A percentile compares a stretch with the other conserved stretches of the same genome.
Conservation (phyloP, 2,329 filamentous ascomycete genomes). For the Sporothrix curviconia region DNA sequence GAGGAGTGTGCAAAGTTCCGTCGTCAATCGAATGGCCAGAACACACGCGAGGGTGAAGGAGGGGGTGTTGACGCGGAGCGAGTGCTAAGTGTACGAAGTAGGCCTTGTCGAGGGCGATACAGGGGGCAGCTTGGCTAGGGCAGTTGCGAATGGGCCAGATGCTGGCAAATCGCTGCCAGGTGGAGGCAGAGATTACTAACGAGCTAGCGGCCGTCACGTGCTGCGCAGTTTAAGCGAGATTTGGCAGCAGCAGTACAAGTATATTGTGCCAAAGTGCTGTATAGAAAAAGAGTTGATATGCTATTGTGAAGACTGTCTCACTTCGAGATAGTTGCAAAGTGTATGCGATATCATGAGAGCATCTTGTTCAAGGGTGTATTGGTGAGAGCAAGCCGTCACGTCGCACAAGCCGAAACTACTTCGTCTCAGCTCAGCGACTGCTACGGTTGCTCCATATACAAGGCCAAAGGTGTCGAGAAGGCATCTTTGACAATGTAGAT, state of each 20-base stretch:
- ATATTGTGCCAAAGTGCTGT: no score
- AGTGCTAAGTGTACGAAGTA: no score
- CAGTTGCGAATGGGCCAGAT: constrained; percentile 1
- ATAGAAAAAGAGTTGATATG: background rate
- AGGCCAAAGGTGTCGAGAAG: no score
- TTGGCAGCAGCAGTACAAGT: no score
- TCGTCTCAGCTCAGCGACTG: background rate
- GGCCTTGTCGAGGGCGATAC: no score
- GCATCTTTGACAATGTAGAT: no score
- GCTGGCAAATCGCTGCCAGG: constrained; percentile 2
- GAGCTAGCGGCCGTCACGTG: constrained; percentile 1
- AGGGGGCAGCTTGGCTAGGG: constrained; percentile 5
- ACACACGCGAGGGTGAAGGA: background rate
- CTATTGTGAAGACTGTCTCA: no score
- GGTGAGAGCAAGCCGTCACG: background rate
- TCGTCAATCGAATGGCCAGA: background rate
- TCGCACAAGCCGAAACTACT: background rate
- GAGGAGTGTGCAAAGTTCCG: background rate
- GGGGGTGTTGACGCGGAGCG: background rate
- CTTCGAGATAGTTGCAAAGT: no score
- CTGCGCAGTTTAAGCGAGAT: no score
- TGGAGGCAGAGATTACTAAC: background rate
- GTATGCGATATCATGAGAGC: no score
- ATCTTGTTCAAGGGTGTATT: no score
- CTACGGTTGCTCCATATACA: no score